Conservation (phyloP, 225 moss, liverwort and hornwort genomes). For the Polytrichum formosum region DNA sequence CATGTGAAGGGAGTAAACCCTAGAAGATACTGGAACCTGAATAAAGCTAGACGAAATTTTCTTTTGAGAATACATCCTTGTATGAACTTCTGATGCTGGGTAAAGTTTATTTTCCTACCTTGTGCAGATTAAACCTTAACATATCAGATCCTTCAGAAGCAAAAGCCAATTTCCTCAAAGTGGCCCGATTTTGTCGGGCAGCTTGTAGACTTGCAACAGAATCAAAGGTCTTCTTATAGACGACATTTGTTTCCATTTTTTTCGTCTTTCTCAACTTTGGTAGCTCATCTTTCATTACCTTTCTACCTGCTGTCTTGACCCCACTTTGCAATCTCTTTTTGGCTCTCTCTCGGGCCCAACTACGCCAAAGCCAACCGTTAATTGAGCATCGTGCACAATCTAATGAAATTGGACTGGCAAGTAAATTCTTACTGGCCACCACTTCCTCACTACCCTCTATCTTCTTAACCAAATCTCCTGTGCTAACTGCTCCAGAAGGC, state of each 20-base stretch:
- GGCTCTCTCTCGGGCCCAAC: slow-evolving; percentile 45
- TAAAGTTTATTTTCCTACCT: slow-evolving; percentile 17
- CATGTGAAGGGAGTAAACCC: too few relatives aligned
- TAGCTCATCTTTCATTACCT: slow-evolving; percentile 24
- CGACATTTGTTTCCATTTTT: slow-evolving; percentile 15
- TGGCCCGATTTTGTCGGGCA: slow-evolving; percentile 25
- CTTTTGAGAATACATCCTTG: too few relatives aligned
- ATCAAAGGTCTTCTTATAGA: slow-evolving; percentile 10
- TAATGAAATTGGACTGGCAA: slow-evolving; percentile 19
- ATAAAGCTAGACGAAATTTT: too few relatives aligned
- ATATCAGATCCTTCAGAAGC: slow-evolving; percentile 43
- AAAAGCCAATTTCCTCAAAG: slow-evolving; percentile 35
- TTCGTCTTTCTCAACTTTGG: slow-evolving; percentile 24
- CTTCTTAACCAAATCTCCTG: slow-evolving; percentile 1
- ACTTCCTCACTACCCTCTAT: slow-evolving; percentile 4
- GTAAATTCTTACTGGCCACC: slow-evolving; percentile 2
- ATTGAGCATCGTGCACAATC: slow-evolving; percentile 49
- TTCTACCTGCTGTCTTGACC: slow-evolving; percentile 18
- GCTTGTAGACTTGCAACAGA: slow-evolving; percentile 36
- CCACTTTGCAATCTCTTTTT: slow-evolving; percentile 43
- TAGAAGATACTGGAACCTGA: too few relatives aligned
- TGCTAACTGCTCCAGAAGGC: slow-evolving; percentile 9
- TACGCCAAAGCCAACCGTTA: slow-evolving; percentile 44
- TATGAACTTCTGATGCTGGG: too few relatives aligned
- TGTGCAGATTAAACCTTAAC: slow-evolving; percentile 43